phyloP scores from a whole-genome alignment of 331 rosid genomes.

The Quercus phellos region DNA sequence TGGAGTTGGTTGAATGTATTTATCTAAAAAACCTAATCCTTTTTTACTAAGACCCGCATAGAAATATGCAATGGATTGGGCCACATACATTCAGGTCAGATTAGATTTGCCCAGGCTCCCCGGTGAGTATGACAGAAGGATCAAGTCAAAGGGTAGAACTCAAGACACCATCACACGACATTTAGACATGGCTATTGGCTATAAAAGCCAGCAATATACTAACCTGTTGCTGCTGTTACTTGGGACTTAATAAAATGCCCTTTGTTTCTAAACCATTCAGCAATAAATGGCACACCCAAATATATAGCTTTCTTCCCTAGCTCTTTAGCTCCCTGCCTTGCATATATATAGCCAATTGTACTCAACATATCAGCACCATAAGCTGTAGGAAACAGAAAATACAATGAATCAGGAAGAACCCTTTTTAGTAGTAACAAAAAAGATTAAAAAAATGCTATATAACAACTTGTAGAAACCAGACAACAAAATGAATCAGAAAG shows the following conservation, averaged over 20 bases:
- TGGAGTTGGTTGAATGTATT: no score
- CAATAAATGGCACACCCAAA: slow-evolving; percentile 93
- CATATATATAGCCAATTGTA: slow-evolving; percentile 95
- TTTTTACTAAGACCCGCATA: no score
- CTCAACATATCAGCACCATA: slow-evolving; percentile 91
- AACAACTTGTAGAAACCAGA: no score
- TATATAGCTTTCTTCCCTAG: slow-evolving; percentile 97
- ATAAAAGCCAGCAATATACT: slow-evolving; percentile 19
- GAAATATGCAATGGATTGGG: no score
- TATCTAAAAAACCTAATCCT: no score
- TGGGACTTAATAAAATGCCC: slow-evolving; percentile 97
- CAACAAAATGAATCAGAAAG: slow-evolving; percentile 19
- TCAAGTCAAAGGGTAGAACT: background rate
- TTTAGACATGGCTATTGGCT: background rate
- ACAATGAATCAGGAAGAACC: slow-evolving; percentile 22
- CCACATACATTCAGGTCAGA: no score
- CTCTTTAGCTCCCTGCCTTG: slow-evolving; percentile 94
- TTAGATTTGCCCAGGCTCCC: no score
- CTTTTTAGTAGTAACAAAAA: background rate
- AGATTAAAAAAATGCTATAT: background rate
- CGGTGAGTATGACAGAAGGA: background rate
- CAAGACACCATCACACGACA: background rate
- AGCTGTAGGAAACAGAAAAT: slow-evolving; percentile 48
- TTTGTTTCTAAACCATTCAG: slow-evolving; percentile 98
- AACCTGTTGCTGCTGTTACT: slow-evolving; percentile 99